Evolutionary conservation across 345 rosid genomes (phyloP).

Genomic region (Gossypium anomalum): DNA sequence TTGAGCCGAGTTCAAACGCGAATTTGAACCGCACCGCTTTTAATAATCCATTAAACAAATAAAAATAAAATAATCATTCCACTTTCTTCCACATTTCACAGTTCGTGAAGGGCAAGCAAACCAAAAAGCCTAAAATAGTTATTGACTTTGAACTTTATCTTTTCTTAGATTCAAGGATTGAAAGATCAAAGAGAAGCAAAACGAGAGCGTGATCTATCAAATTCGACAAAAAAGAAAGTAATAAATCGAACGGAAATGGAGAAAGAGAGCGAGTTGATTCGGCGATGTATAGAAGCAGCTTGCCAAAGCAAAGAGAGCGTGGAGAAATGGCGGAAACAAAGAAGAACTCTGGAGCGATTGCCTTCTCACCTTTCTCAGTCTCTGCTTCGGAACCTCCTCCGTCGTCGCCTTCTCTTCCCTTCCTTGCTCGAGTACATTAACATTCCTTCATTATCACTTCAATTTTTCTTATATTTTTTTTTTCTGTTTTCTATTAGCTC

Average conservation of each 20-base stretch:
- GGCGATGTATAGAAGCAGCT: slow-evolving; percentile 70
- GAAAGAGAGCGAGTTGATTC: slow-evolving; percentile 46
- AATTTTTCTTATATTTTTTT: background rate
- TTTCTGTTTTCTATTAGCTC: background rate
- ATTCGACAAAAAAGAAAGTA: background rate
- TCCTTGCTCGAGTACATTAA: slow-evolving; percentile 74
- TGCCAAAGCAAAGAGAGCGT: slow-evolving; percentile 56
- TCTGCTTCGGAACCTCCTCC: slow-evolving; percentile 59
- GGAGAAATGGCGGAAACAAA: slow-evolving; percentile 71
- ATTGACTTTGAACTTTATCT: background rate
- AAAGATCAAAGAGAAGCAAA: background rate
- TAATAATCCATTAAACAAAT: background rate
- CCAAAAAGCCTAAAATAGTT: background rate
- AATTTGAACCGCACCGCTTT: background rate
- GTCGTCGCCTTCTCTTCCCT: slow-evolving; percentile 74
- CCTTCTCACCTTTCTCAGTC: slow-evolving; percentile 79
- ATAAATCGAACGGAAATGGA: slow-evolving; percentile 20
- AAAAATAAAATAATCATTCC: background rate
- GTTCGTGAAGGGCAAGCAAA: background rate
- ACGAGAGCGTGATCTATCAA: slow-evolving; percentile 2
- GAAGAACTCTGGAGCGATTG: slow-evolving; percentile 61
- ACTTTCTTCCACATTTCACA: background rate
- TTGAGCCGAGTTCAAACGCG: background rate
- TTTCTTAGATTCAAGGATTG: background rate
- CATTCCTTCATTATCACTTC: background rate